phyloP scores from a whole-genome alignment of 2,329 filamentous ascomycete genomes.

The Rhexocercosporidium sp. region DNA sequence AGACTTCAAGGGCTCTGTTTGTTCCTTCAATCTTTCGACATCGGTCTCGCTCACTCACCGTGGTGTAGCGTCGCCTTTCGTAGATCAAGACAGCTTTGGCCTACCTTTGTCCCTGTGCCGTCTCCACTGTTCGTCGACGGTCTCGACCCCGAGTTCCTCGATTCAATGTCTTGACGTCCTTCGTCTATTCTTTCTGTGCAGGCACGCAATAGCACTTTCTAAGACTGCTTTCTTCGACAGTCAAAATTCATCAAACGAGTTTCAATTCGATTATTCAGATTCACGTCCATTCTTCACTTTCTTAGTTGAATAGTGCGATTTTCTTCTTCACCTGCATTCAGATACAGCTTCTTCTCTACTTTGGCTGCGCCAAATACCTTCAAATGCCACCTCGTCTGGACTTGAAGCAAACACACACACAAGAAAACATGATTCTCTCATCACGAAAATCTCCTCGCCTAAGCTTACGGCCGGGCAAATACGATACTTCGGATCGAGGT shows the following conservation, averaged over 20 bases:
- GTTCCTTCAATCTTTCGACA: background rate
- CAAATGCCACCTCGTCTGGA: slow-evolving; percentile 40
- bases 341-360: slow-evolving; percentile 26
- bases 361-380: slow-evolving; percentile 40
- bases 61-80: background rate
- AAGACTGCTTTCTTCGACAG: background rate
- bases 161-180: slow-evolving; percentile 33
- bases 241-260: background rate
- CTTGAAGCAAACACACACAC: slow-evolving; percentile 44
- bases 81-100: background rate
- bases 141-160: background rate
- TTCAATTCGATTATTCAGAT: background rate
- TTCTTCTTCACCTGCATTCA: slow-evolving; percentile 20
- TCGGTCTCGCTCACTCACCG: background rate
- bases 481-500: slow-evolving; percentile 57
- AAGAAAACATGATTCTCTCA: slow-evolving; percentile 45
- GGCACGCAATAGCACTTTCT: slow-evolving; percentile 30
- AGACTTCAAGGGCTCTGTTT: background rate
- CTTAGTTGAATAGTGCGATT: background rate
- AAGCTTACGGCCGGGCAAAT: slow-evolving; percentile 63
- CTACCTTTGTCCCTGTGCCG: background rate
- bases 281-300: background rate
- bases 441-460: slow-evolving; percentile 52
- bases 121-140: slow-evolving; percentile 1
- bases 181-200: slow-evolving; percentile 31